These are phyloP conservation scores for Westerdykella sp. DNA, from an alignment of 2,329 filamentous ascomycete species.

Conservation along the genomic window DNA sequence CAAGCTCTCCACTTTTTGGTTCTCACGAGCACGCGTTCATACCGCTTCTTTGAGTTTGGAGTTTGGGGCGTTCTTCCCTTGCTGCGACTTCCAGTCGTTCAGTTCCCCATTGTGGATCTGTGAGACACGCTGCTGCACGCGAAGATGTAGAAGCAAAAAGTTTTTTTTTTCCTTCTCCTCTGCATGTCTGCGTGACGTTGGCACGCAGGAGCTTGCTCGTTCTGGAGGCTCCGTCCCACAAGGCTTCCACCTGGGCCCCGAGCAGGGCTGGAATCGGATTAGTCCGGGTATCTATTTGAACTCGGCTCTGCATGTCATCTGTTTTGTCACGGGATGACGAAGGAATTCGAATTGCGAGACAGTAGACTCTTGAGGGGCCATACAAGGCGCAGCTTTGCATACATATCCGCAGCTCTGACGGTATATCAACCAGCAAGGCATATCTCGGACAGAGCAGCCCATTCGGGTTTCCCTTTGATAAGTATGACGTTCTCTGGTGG, in stretches of 20 bases:
- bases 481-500: neutral
- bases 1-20: slow-evolving; percentile 17
- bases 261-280: slow-evolving; percentile 7
- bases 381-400: no score
- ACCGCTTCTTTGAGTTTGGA: slow-evolving; percentile 18
- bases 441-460: neutral
- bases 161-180: slow-evolving; percentile 13
- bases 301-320: neutral
- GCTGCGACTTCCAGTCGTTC: slow-evolving; percentile 7
- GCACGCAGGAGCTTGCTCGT: slow-evolving; percentile 1
- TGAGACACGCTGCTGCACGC: slow-evolving; percentile 10
- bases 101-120: slow-evolving; percentile 5
- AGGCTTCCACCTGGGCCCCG: neutral
- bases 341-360: neutral
- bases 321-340: neutral
- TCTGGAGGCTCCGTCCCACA: neutral
- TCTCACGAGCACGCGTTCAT: slow-evolving; percentile 27
- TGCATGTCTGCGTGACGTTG: slow-evolving; percentile 15
- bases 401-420: no score
- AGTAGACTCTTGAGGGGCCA: no score
- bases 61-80: neutral
- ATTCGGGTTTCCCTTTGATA: no score
- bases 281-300: neutral
- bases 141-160: slow-evolving; percentile 18
- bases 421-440: no score